Base-by-base conservation (phyloP, 2,329 filamentous ascomycete genomes). In the Tolypocladium pustulatum region DNA sequence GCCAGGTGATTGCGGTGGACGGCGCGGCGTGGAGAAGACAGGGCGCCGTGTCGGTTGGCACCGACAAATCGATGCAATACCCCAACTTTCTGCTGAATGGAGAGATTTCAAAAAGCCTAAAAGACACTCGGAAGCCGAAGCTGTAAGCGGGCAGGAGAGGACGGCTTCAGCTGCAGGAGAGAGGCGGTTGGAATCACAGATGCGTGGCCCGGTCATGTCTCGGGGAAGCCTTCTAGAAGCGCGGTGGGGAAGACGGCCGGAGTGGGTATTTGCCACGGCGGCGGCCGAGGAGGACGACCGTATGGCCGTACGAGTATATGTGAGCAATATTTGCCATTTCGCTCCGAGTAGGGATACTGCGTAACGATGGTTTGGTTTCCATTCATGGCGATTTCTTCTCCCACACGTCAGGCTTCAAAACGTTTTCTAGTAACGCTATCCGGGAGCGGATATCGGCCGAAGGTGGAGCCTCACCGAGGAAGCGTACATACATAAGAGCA, bases 1-100 rank as follows among this genome's bases (percentile, higher is more conserved):
- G 91, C 1, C 86, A 91, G 64, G 83, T 85, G 3, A 74, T 97
- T 40, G 89, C 96, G 37, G 89, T 90, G 64, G 84, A 89, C 65
- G 85, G 84, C 36, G 81, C 75, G 0, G 75, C 78, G 1, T 85
- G 82, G 82, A 76, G 81, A 61, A 69, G 80, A 53, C 78, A 81
- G 63, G 76, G 76, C 37, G 74, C 71, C 2, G 63, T 75, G 53
- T 70, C 66, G 3, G 75, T 83, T 10, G 81, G 81, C 1, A 63
- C 78, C 5, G 79, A 81, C 56, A 65, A 69, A 6, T 68, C 67
- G 15, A 78, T 81, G 75, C 66, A 71, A 63, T 85, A 85, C 61
- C 82, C 82, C 0, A 74, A 81, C 41, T 84, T 77, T 62, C 59
- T 77, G 52, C 61, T 75, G 51, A 65, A 59, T 27, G 72, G 70